Evolutionary conservation across 805 yeast genomes (phyloP), one percentile per base, ranked within the genome.

Genomic region (Candida broadrunensis): DNA sequence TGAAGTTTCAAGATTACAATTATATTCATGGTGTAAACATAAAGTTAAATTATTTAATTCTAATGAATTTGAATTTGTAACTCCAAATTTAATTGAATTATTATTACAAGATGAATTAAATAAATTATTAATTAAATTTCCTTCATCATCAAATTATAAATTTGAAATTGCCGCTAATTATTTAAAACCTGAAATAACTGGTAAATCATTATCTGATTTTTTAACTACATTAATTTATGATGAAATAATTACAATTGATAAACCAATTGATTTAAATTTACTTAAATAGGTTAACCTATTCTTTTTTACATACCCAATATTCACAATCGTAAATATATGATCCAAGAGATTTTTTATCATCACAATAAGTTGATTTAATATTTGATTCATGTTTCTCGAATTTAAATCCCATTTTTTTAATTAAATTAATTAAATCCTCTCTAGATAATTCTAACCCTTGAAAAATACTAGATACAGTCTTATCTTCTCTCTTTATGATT

Each of bases 301-400:
- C 24, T 31, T 44, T 74, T 30, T 48, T 56, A 42, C 83, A 82
- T 2, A 83, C 78, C 89, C 89, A 85, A 51, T 64, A 85, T 44
- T 81, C 85, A 51, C 89, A 82, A 18, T 75, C 63, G 51, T 83
- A 85, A 4, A 56, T 57, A 69, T 74, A 83, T 1, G 71, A 65
- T 0, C 85, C 84, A 50, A 82, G 59, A 1, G 79, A 58, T 38
- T 60, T 53, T 0, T 54, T 50, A 49, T 81, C 85, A 2, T 72
- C 63, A 13, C 83, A 73, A 52, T 85, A 85, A 0, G 74, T 66
- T 6, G 81, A 62, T 14, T 68, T 62, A 11, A 81, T 65, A 1
- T 56, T 70, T 1, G 69, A 56, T 45, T 73, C 76, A 24, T 61
- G 65, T 38, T 73, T 61, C 4, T 61, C 57, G 36, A 85, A 62